Percentiles rank a stretch among this genome's conserved stretches.
These are phyloP conservation scores for Piper longum DNA, from an alignment of 164 flowering plant genomes.

Conservation along the genomic window DNA sequence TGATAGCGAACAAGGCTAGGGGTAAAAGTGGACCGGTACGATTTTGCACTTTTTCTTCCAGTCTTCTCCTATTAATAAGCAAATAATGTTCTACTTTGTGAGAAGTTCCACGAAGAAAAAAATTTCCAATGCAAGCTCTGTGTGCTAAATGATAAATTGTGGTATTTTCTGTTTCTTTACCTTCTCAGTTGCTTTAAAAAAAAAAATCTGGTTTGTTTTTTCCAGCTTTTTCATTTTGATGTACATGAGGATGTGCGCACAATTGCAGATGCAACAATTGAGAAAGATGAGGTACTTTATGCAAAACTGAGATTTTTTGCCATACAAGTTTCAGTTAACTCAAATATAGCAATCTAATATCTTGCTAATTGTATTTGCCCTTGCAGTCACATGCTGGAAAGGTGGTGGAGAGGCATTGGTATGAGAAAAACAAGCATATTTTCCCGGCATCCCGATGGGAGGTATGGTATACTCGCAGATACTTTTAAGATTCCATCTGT, in stretches of 20 bases:
- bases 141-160: not conserved
- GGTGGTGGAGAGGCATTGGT: constrained; percentile 99
- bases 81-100: no score
- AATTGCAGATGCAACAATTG: constrained; percentile 91
- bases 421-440: constrained; percentile 95
- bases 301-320: not conserved
- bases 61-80: no score
- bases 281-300: constrained; percentile 85
- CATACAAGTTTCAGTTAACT: not conserved
- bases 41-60: not conserved
- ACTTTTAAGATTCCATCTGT: not conserved
- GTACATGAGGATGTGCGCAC: constrained; percentile 98
- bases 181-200: not conserved
- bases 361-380: constrained; percentile 1
- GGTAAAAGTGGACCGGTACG: constrained; percentile 99
- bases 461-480: constrained; percentile 38
- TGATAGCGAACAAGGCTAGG: constrained; percentile 88
- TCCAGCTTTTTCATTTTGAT: constrained; percentile 95
- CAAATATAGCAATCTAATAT: not conserved
- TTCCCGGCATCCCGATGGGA: constrained; percentile 99
- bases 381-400: constrained; percentile 96
- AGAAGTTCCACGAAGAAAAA: not conserved
- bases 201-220: not conserved
- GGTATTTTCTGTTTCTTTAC: not conserved
- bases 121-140: not conserved